Percentiles rank a stretch among this genome's conserved stretches.
Conservation (phyloP, 164 flowering plant genomes). For the Nymphaea colorata region DNA sequence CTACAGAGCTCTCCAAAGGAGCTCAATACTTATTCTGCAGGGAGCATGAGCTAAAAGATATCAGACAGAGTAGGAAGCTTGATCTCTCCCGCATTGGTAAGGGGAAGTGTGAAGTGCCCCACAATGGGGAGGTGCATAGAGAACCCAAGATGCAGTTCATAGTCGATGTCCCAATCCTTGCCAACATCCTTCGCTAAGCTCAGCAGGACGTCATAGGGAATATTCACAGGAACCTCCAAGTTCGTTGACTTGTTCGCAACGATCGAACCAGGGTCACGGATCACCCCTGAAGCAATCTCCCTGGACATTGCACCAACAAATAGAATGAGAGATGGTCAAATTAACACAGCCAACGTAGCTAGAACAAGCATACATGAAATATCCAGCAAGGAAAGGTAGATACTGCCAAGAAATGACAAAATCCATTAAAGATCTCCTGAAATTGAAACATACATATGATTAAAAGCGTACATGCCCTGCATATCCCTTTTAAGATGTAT, state of each 20-base stretch:
- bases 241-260: slow-evolving; percentile 27
- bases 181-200: slow-evolving; percentile 50
- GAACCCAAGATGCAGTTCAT: slow-evolving; percentile 29
- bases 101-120: slow-evolving; percentile 52
- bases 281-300: slow-evolving; percentile 44
- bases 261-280: slow-evolving; percentile 65
- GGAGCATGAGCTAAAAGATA: slow-evolving; percentile 3
- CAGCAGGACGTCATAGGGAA: slow-evolving; percentile 31
- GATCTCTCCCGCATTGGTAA: slow-evolving; percentile 48
- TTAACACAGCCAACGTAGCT: too few relatives aligned
- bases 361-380: too few relatives aligned
- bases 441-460: too few relatives aligned
- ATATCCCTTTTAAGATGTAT: too few relatives aligned
- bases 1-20: too few relatives aligned
- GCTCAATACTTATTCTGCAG: too few relatives aligned
- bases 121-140: slow-evolving; percentile 47
- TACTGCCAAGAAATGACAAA: too few relatives aligned
- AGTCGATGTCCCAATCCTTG: slow-evolving; percentile 68
- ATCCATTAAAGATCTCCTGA: too few relatives aligned
- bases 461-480: too few relatives aligned
- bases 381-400: too few relatives aligned
- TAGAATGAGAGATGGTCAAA: neutral
- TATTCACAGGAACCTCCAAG: slow-evolving; percentile 36
- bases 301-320: slow-evolving; percentile 11
- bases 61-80: slow-evolving; percentile 61